Percentiles rank a stretch among this genome's conserved stretches.
phyloP scores from a whole-genome alignment of 345 rosid species.

The Melastoma malabathricum region DNA sequence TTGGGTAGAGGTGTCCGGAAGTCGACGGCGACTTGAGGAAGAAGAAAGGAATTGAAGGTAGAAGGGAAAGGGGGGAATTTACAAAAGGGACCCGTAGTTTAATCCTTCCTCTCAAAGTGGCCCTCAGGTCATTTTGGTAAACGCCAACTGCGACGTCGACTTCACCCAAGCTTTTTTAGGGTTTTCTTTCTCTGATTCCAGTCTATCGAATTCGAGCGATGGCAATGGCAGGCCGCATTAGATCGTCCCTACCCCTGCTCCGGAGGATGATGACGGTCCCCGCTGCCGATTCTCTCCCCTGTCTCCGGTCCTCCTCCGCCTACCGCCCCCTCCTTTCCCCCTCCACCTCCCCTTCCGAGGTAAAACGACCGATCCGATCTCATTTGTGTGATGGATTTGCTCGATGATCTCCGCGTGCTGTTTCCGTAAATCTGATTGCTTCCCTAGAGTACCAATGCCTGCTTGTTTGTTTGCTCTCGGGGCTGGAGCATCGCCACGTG shows the following conservation, averaged over 20 bases:
- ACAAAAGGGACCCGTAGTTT: neutral
- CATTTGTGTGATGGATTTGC: neutral
- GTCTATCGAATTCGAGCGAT: conserved; percentile 8
- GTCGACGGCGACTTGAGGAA: too few species aligned
- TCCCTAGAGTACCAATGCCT: too few species aligned
- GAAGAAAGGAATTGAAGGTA: too few species aligned
- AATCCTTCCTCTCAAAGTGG: neutral
- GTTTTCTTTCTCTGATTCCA: conserved; percentile 11
- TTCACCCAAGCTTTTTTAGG: conserved; percentile 14
- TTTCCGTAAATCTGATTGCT: too few species aligned
- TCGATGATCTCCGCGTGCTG: neutral
- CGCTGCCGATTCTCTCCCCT: conserved; percentile 24
- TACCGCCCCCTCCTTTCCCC: conserved; percentile 25
- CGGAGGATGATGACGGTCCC: conserved; percentile 17
- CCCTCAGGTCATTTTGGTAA: neutral
- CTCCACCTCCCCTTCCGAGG: conserved; percentile 25
- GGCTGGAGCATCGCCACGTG: too few species aligned
- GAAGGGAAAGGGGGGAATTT: too few species aligned
- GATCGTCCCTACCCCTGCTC: conserved; percentile 55
- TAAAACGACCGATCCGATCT: conserved; percentile 5
- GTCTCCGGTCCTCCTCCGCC: conserved; percentile 19
- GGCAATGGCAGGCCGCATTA: conserved; percentile 55
- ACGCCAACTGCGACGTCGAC: too few species aligned
- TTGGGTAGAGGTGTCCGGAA: too few species aligned
- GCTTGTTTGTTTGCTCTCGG: too few species aligned